Percentiles rank a stretch among this genome's conserved stretches.
These are phyloP conservation scores for Zalerion maritima DNA, from an alignment of 495 filamentous ascomycete genomes.

Conservation along the genomic window DNA sequence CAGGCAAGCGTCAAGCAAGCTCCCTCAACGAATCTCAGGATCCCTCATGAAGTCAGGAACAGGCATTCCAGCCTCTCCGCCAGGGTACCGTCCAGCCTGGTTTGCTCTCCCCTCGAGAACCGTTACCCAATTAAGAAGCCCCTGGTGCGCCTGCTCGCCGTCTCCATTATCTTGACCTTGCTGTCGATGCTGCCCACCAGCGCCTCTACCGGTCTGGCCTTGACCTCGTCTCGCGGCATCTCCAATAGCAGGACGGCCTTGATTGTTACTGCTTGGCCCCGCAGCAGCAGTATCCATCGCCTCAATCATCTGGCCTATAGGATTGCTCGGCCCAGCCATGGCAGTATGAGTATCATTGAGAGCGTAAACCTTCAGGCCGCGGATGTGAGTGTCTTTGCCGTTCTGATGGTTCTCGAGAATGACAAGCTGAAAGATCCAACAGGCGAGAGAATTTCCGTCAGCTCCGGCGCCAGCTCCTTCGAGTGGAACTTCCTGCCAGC, in stretches of 20 bases:
- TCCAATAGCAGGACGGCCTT: constrained; percentile 6
- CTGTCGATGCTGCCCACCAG: no score
- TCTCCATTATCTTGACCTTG: no score
- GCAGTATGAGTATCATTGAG: constrained; percentile 36
- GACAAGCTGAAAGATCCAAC: constrained; percentile 73
- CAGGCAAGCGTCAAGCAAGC: constrained; percentile 4
- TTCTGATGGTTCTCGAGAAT: constrained; percentile 97
- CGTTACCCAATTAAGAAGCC: constrained; percentile 10
- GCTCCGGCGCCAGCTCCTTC: constrained; percentile 47
- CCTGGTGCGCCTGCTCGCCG: no score
- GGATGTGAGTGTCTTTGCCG: constrained; percentile 94
- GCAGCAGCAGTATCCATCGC: constrained; percentile 10
- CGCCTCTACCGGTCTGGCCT: no score
- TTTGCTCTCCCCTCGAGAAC: constrained; percentile 7
- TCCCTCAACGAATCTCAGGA: constrained; percentile 26
- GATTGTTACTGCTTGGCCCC: neutral
- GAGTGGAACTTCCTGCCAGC: constrained; percentile 79
- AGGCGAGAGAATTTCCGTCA: constrained; percentile 58
- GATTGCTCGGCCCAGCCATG: constrained; percentile 6
- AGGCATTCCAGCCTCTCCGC: constrained; percentile 17
- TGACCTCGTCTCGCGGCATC: constrained; percentile 15
- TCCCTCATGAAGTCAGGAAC: constrained; percentile 30
- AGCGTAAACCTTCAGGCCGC: constrained; percentile 84
- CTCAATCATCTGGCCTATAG: constrained; percentile 16
- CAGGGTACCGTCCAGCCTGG: constrained; percentile 11